These are phyloP conservation scores for Jamesozyma gamospora DNA, from an alignment of 805 yeast genomes.

Conservation along the genomic window DNA sequence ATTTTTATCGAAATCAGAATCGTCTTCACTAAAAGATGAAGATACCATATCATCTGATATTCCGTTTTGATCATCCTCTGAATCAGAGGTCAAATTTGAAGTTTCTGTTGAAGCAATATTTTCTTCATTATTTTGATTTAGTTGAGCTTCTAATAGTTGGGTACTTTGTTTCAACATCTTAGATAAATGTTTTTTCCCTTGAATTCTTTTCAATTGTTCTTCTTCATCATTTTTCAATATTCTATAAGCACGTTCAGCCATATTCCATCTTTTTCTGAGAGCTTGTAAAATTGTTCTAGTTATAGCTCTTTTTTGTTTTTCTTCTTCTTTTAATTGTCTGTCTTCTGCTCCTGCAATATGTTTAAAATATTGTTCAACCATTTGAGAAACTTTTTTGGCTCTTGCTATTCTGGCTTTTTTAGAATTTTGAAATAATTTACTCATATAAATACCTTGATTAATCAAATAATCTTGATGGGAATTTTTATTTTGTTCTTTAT, in stretches of 20 bases:
- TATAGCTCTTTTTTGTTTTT: constrained; percentile 53
- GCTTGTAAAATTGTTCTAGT: constrained; percentile 78
- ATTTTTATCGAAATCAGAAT: constrained; percentile 5
- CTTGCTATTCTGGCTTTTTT: constrained; percentile 55
- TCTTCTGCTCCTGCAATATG: constrained; percentile 84
- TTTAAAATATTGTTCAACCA: constrained; percentile 81
- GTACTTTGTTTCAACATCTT: constrained; percentile 88
- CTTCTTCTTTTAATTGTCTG: constrained; percentile 63
- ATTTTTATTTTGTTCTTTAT: constrained; percentile 30
- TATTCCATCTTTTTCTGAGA: constrained; percentile 81
- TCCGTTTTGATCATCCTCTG: constrained; percentile 17
- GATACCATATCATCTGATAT: constrained; percentile 10
- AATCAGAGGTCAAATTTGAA: constrained; percentile 2
- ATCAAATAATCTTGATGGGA: constrained; percentile 67
- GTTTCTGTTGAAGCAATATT: constrained; percentile 8
- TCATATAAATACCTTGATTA: constrained; percentile 62
- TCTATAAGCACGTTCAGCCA: constrained; percentile 74
- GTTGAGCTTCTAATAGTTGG: constrained; percentile 76
- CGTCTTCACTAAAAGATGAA: constrained; percentile 10
- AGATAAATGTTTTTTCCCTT: constrained; percentile 79
- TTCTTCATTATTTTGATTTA: constrained; percentile 34
- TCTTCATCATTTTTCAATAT: constrained; percentile 67
- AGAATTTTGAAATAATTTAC: constrained; percentile 59
- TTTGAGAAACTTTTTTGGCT: constrained; percentile 62
- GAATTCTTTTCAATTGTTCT: constrained; percentile 66